Conservation (phyloP, 2,329 filamentous ascomycete species). For the Penicillium sp. region DNA sequence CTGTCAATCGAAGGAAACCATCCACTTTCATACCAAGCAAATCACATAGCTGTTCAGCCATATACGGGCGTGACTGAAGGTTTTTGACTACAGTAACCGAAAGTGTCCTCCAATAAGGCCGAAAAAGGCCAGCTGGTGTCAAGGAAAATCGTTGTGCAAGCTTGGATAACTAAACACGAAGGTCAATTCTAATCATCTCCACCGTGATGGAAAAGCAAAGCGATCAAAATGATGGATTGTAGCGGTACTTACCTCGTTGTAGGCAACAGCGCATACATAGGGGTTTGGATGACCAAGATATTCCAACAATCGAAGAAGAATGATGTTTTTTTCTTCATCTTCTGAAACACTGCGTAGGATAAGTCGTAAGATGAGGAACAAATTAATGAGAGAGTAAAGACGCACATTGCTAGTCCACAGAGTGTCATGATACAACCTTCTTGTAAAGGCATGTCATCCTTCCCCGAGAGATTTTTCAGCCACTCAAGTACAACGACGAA, state of each 20-base stretch:
- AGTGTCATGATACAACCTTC: constrained; percentile 85
- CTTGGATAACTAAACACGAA: constrained; percentile 58
- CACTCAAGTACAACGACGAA: constrained; percentile 68
- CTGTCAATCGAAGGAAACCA: constrained; percentile 72
- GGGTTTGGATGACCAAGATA: constrained; percentile 82
- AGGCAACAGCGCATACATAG: constrained; percentile 76
- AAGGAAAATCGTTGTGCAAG: constrained; percentile 65
- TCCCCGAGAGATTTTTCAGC: constrained; percentile 70
- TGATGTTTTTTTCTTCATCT: constrained; percentile 82
- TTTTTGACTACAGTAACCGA: constrained; percentile 82
- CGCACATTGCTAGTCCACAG: constrained; percentile 74
- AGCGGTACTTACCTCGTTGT: constrained; percentile 64
- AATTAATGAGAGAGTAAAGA: constrained; percentile 1
- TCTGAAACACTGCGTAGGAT: constrained; percentile 58
- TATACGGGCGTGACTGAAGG: constrained; percentile 74
- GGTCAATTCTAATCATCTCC: constrained; percentile 1
- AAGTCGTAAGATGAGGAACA: not conserved
- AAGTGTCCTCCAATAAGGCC: constrained; percentile 84
- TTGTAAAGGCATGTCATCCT: constrained; percentile 64
- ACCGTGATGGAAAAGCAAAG: not conserved
- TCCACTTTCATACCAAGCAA: constrained; percentile 72
- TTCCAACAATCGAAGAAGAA: constrained; percentile 78
- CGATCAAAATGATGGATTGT: not conserved
- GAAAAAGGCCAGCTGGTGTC: constrained; percentile 68
- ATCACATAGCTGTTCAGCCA: constrained; percentile 76